A percentile compares a stretch with the other conserved stretches of the same genome.
Conservation (phyloP, 2,329 filamentous ascomycete species). For the Aphanocladium album region DNA sequence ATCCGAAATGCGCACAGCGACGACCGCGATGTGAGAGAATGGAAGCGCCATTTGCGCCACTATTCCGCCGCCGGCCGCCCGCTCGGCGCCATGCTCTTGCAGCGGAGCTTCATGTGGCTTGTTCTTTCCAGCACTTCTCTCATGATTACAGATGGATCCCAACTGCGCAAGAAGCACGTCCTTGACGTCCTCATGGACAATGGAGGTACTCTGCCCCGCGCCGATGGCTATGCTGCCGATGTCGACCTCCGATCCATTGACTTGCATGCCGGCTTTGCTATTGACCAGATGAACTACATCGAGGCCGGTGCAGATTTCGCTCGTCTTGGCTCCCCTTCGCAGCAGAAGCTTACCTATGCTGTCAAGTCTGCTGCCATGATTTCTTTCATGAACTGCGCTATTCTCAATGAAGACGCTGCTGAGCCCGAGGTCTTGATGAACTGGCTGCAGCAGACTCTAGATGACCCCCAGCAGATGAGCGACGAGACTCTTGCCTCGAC, state of each 20-base stretch:
- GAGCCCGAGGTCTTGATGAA: conserved; percentile 72
- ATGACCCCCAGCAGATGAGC: conserved; percentile 75
- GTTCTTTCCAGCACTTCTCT: conserved; percentile 74
- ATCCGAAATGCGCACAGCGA: conserved; percentile 72
- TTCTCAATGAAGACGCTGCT: conserved; percentile 75
- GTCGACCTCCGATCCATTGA: conserved; percentile 54
- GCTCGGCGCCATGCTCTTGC: conserved; percentile 84
- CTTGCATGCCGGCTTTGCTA: conserved; percentile 64
- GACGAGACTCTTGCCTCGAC: conserved; percentile 71
- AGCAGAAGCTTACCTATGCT: conserved; percentile 79
- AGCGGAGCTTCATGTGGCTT: conserved; percentile 82
- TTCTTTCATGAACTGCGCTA: conserved; percentile 78
- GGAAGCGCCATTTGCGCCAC: conserved; percentile 79
- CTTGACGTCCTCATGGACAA: conserved; percentile 68
- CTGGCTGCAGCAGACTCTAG: conserved; percentile 81
- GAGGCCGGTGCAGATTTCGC: conserved; percentile 90
- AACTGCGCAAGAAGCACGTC: conserved; percentile 57
- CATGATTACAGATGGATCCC: conserved; percentile 58
- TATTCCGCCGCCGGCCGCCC: conserved; percentile 77
- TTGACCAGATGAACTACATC: conserved; percentile 78
- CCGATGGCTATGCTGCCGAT: conserved; percentile 36
- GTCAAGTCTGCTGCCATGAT: conserved; percentile 80
- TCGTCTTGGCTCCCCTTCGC: conserved; percentile 70
- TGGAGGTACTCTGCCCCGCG: conserved; percentile 28
- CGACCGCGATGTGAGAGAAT: conserved; percentile 67